Base-by-base conservation (phyloP, 305 asterid species). In the Striga hermonthica region DNA sequence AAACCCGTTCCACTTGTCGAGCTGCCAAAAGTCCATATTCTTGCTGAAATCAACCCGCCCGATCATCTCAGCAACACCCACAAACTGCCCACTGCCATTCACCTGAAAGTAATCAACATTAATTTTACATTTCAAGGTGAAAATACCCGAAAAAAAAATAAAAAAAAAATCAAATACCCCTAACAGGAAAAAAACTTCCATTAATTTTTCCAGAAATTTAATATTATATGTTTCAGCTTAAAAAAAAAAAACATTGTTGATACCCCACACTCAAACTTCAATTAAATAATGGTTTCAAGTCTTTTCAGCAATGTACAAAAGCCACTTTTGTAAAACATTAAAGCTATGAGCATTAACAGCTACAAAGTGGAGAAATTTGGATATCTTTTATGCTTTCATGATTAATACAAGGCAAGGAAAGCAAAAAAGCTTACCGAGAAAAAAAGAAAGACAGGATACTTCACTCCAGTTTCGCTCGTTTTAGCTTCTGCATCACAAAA, bases 11-110 rank as follows among this genome's bases (percentile, higher is more conserved):
- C 95, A 84, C 79, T 87, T 87, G 62, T 87, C 89, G 38, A 83
- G 80, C 82, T 87, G 91, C 95, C 95, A 87, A 67, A 84, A 87
- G 71, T 87, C 89, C 81, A 87, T 79, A 63, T 78, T 81, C 72
- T 80, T 82, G 81, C 82, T 74, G 70, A 84, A 87, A 79, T 87
- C 95, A 58, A 87, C 91, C 36, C 57, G 81, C 50, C 87, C 95
- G 41, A 74, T 65, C 95, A 87, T 87, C 84, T 87, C 95, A 49
- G 91, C 95, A 59, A 83, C 80, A 38, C 95, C 95, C 53, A 84
- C 68, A 70, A 87, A 87, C 77, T 87, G 95, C 7, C 95, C 95
- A 74, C 91, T 87, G 45, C 83, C 83, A 48, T 87, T 84, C 9
- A 82, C 91, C 91, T 85, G 75, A 64, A 65, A 57, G 39, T 43